Base-by-base conservation (phyloP, 1,284 basidiomycete species). In the Sanghuangporus weigelae region DNA sequence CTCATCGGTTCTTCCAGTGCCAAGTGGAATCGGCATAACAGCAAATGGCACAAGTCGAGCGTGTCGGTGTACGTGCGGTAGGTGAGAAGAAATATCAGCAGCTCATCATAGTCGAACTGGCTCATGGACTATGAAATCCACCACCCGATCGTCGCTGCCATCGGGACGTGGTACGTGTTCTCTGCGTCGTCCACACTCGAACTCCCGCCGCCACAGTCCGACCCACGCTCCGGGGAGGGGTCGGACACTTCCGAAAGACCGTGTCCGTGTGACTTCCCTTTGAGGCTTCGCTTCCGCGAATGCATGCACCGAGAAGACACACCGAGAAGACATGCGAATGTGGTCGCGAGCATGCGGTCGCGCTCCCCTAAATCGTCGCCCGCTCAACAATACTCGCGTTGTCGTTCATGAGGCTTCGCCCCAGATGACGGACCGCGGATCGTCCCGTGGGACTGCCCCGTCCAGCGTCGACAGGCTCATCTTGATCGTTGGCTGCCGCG, bases 41-140 rank as follows among this genome's bases (percentile, higher is more conserved):
- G 79, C 55, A 95, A 77, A 68, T 91, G 86, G 54, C 87, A 87
- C 35, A 95, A 78, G 70, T 94, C 90, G 62, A 88, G 76, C 4
- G 89, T 84, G 59, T 80, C 82, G 70, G 95, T 82, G 73, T 93
- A 95, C 38, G 88, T 85, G 62, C 93, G 85, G 71, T 93, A 95
- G 1, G 92, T 94, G 71, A 95, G 81, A 81, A 95, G 93, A 73
- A 95, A 95, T 68, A 90, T 85, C 63, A 92, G 80, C 23, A 95
- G 79, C 68, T 93, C 89, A 72, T 93, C 90, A 65, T 92, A 90
- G 72, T 91, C 86, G 68, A 93, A 78, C 69, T 90, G 86, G 70
- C 87, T 90, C 38, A 93, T 95, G 54, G 95, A 77, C 71, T 95
- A 92, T 0, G 92, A 92, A 63, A 95, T 87, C 91, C 92, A 93